Evolutionary conservation across 257 asterid species (phyloP).

Genomic region (Leonotis leonurus): DNA sequence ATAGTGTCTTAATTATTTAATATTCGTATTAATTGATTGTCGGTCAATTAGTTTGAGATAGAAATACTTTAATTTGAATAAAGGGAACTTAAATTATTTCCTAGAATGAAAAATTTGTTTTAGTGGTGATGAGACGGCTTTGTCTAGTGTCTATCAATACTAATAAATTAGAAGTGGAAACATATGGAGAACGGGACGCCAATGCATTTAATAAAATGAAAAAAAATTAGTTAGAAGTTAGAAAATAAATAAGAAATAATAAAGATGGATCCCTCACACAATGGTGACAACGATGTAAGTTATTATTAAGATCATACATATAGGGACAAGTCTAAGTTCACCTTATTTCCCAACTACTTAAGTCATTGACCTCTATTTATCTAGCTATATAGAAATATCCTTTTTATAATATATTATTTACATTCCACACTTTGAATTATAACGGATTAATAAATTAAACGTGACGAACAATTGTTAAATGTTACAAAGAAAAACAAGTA

Average conservation of each 20-base stretch:
- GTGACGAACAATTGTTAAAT: not conserved
- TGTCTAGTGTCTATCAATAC: not conserved
- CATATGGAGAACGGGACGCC: not conserved
- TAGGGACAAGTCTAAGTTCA: conserved; percentile 14
- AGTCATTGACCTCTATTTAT: conserved; percentile 24
- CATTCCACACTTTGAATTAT: not conserved
- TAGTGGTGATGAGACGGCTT: not conserved
- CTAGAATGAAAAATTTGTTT: not conserved
- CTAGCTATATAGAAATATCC: no score
- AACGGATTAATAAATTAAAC: not conserved
- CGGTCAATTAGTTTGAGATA: no score
- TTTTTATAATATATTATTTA: not conserved
- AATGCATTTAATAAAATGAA: conserved; percentile 10
- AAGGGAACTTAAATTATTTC: not conserved
- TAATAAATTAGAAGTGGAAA: conserved; percentile 10
- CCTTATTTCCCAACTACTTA: conserved; percentile 16
- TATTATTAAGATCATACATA: not conserved
- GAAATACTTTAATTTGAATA: no score
- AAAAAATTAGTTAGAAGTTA: conserved; percentile 8
- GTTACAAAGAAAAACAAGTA: not conserved
- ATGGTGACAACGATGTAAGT: conserved; percentile 16
- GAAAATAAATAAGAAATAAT: conserved; percentile 6
- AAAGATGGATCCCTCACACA: conserved; percentile 8
- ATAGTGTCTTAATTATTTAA: no score
- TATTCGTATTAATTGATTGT: no score